phyloP scores from a whole-genome alignment of 768 basidiomycete species.

The Mrakia hoshinonis region DNA sequence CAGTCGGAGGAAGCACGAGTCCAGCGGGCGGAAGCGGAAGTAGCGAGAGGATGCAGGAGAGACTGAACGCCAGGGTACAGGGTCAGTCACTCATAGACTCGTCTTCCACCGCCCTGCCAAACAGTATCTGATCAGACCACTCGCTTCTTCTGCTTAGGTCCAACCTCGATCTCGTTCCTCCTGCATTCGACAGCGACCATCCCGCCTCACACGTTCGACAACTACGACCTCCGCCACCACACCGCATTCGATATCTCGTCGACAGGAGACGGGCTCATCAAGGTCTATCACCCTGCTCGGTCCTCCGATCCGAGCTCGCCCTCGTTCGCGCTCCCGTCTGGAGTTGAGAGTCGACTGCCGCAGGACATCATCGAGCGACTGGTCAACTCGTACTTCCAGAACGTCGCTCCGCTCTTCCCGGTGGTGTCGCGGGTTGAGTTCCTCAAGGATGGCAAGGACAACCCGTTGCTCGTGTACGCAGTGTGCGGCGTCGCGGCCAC shows the following conservation, averaged over 20 bases:
- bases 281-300: constrained; percentile 37
- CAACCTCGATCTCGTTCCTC: constrained; percentile 75
- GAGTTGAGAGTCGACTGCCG: constrained; percentile 41
- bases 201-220: constrained; percentile 74
- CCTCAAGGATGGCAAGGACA: constrained; percentile 63
- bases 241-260: constrained; percentile 73
- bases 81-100: not conserved
- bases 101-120: no score
- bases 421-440: constrained; percentile 84
- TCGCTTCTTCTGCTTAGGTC: constrained; percentile 45
- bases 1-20: not conserved
- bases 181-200: constrained; percentile 83
- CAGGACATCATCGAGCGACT: constrained; percentile 64
- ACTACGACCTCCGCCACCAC: constrained; percentile 77
- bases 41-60: constrained; percentile 16
- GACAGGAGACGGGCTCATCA: constrained; percentile 78
- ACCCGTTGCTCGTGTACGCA: constrained; percentile 73
- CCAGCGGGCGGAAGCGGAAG: constrained; percentile 6
- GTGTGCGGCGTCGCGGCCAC: constrained; percentile 83
- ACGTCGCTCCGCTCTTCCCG: constrained; percentile 72
- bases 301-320: not conserved
- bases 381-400: constrained; percentile 88
- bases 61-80: constrained; percentile 10
- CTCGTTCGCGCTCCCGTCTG: not conserved
- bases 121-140: not conserved